Evolutionary conservation across 345 rosid species (phyloP).

Genomic region (Anacardium occidentale): DNA sequence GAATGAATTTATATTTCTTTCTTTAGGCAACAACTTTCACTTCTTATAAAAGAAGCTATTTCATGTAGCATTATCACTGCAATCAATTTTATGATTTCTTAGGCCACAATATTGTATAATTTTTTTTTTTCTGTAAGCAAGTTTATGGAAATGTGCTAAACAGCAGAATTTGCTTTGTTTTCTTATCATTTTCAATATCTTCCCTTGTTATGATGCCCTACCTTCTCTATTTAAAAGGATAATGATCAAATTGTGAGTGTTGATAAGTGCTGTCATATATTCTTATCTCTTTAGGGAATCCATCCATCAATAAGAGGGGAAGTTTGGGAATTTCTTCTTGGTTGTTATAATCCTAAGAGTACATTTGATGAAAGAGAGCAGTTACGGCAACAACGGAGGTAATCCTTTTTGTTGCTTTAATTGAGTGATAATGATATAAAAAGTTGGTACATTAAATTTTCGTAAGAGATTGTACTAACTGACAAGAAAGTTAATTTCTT

Average conservation of each 20-base stretch:
- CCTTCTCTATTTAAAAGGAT: neutral
- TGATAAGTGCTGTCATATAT: neutral
- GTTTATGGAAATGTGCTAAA: neutral
- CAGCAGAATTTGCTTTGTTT: neutral
- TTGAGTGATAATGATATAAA: neutral
- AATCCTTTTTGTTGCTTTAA: constrained; percentile 14
- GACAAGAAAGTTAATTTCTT: neutral
- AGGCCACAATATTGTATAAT: neutral
- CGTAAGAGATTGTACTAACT: neutral
- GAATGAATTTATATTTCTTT: neutral
- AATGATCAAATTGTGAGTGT: neutral
- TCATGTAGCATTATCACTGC: neutral
- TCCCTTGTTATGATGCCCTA: neutral
- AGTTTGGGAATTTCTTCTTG: constrained; percentile 98
- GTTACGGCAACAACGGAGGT: constrained; percentile 79
- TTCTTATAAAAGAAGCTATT: neutral
- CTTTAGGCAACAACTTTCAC: neutral
- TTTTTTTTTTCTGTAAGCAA: neutral
- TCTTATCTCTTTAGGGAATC: constrained; percentile 53
- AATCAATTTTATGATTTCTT: neutral
- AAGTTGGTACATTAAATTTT: neutral
- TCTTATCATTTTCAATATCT: neutral
- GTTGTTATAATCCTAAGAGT: constrained; percentile 89
- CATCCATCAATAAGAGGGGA: constrained; percentile 99
- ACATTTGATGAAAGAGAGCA: constrained; percentile 86